Conservation (phyloP, 345 rosid genomes). For the Triadica sebifera region DNA sequence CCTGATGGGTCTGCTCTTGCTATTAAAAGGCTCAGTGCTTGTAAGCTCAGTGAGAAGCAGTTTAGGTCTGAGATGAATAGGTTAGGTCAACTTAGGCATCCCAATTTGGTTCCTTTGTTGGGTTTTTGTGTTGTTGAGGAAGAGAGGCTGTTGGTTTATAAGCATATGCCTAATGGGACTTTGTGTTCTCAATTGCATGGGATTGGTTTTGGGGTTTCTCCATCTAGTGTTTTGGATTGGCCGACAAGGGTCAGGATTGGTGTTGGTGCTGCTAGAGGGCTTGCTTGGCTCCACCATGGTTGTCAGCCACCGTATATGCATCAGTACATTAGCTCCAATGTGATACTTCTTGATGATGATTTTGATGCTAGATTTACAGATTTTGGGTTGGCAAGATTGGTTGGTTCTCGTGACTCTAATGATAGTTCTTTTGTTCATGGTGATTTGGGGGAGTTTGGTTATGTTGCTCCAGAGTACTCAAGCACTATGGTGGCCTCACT, state of each 20-base stretch:
- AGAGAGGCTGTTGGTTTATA: conserved; percentile 76
- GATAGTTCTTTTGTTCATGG: conserved; percentile 56
- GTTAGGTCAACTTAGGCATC: conserved; percentile 78
- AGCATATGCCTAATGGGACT: conserved; percentile 77
- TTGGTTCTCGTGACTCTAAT: conserved; percentile 40
- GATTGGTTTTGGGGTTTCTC: conserved; percentile 9
- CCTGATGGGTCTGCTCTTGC: conserved; percentile 88
- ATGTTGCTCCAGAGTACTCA: conserved; percentile 73
- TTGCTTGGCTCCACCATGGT: conserved; percentile 96
- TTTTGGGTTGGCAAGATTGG: conserved; percentile 70
- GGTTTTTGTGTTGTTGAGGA: conserved; percentile 78
- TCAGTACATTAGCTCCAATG: conserved; percentile 68
- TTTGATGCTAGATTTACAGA: conserved; percentile 78
- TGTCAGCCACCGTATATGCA: conserved; percentile 66
- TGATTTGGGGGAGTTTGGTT: conserved; percentile 77
- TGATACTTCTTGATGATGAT: conserved; percentile 78
- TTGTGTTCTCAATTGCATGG: conserved; percentile 59
- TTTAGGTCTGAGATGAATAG: conserved; percentile 68
- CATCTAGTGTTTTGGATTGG: conserved; percentile 55
- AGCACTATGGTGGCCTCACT: conserved; percentile 65
- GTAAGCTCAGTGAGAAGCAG: conserved; percentile 75
- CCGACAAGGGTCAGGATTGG: conserved; percentile 65
- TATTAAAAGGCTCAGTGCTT: conserved; percentile 57
- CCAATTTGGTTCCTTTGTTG: conserved; percentile 78
- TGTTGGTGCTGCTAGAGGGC: conserved; percentile 78